A percentile compares a stretch with the other conserved stretches of the same genome.
phyloP scores from a whole-genome alignment of 78 protist genomes.

The slime mould (Dictyostelium discoideum) region dicty_2.7 NC_007089.4:5174501-5175000 shows the following conservation, averaged over 20 bases:
- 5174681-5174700: slow-evolving; percentile 22
- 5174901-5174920: slow-evolving; percentile 64
- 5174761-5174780: slow-evolving; percentile 24
- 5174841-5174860: slow-evolving; percentile 64
- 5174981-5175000: too few relatives aligned
- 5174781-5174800: slow-evolving; percentile 6
- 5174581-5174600: slow-evolving; percentile 54
- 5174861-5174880: slow-evolving; percentile 68
- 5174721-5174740: not conserved
- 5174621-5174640: slow-evolving; percentile 23
- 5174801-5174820: slow-evolving; percentile 8
- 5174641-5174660: slow-evolving; percentile 58
- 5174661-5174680: slow-evolving; percentile 35
- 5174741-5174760: slow-evolving; percentile 17
- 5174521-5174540: not conserved
- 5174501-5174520: slow-evolving; percentile 3
- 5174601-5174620: slow-evolving; percentile 45
- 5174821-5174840: slow-evolving; percentile 32
- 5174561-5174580: slow-evolving; percentile 14
- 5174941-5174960: not conserved
- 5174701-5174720: not conserved
- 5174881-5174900: slow-evolving; percentile 57
- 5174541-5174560: not conserved
- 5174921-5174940: slow-evolving; percentile 69
- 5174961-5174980: too few relatives aligned